These are phyloP conservation scores for Metarhizium humberi DNA, from an alignment of 2,329 filamentous ascomycete genomes.

Conservation along the genomic window DNA sequence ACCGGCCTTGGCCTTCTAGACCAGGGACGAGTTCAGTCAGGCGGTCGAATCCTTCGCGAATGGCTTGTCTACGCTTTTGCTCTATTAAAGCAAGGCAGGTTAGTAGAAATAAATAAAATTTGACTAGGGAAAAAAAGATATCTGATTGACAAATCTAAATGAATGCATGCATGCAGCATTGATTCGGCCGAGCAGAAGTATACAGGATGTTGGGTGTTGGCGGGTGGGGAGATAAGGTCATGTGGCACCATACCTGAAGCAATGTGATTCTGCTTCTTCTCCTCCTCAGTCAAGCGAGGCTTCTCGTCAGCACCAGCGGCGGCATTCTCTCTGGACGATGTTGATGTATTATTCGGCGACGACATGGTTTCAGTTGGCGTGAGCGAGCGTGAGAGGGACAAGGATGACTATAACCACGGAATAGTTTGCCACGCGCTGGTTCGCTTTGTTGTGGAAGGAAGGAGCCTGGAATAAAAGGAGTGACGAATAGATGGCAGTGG, in stretches of 20 bases:
- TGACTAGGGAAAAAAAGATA: background rate
- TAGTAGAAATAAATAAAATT: background rate
- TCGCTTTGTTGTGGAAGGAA: background rate
- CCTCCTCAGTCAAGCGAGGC: constrained; percentile 41
- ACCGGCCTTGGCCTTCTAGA: constrained; percentile 72
- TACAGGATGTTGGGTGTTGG: background rate
- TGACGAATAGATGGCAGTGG: background rate
- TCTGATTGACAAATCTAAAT: background rate
- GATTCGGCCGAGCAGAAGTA: background rate
- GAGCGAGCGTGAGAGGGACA: background rate
- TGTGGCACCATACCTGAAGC: constrained; percentile 33
- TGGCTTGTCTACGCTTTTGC: constrained; percentile 47
- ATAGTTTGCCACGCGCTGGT: background rate
- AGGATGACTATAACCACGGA: background rate
- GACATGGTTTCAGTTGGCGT: constrained; percentile 3
- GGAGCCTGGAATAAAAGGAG: background rate
- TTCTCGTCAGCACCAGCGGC: constrained; percentile 31
- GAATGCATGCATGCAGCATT: background rate
- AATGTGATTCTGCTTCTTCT: constrained; percentile 48
- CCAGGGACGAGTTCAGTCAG: constrained; percentile 74
- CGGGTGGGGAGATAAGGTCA: background rate
- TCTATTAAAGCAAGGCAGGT: constrained; percentile 17
- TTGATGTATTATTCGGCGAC: constrained; percentile 10
- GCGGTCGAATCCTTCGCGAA: constrained; percentile 75
- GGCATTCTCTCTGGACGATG: constrained; percentile 10